Conservation (phyloP, 2,329 filamentous ascomycete genomes). For the Tolypocladium ophioglossoides region DNA sequence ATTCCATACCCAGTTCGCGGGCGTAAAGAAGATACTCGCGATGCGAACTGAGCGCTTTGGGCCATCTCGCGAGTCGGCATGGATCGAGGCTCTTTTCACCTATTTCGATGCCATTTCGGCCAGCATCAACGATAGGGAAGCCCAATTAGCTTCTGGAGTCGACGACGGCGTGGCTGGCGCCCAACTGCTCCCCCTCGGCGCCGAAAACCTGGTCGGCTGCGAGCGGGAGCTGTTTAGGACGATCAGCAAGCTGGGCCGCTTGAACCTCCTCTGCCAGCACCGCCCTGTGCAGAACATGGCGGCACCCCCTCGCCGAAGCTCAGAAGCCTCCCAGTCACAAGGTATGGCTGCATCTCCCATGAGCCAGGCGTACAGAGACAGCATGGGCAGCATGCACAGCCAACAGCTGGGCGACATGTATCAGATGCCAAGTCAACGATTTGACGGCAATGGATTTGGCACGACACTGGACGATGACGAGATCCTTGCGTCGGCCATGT, state of each 20-base stretch:
- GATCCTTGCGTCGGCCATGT: slow-evolving; percentile 28
- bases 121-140: slow-evolving; percentile 83
- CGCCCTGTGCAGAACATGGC: slow-evolving; percentile 36
- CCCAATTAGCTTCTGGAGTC: slow-evolving; percentile 62
- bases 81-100: slow-evolving; percentile 89
- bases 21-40: slow-evolving; percentile 79
- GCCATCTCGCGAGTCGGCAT: slow-evolving; percentile 60
- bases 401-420: slow-evolving; percentile 17
- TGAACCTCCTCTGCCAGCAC: slow-evolving; percentile 74
- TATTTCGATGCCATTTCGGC: slow-evolving; percentile 92
- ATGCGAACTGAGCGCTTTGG: slow-evolving; percentile 46
- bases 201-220: slow-evolving; percentile 81
- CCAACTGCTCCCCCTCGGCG: slow-evolving; percentile 44
- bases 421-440: slow-evolving; percentile 40
- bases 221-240: slow-evolving; percentile 80
- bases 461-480: slow-evolving; percentile 46
- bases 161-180: slow-evolving; percentile 42
- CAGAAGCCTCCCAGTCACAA: slow-evolving; percentile 17
- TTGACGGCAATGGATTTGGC: slow-evolving; percentile 59
- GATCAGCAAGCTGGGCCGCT: slow-evolving; percentile 69
- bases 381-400: slow-evolving; percentile 13
- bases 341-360: slow-evolving; percentile 31
- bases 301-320: slow-evolving; percentile 5
- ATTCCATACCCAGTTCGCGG: slow-evolving; percentile 87
- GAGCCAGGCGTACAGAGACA: slow-evolving; percentile 30